Evolutionary conservation across 2,329 filamentous ascomycete species (phyloP), one percentile per base, ranked within the genome.

Genomic region (Paradendryphiella salina): DNA sequence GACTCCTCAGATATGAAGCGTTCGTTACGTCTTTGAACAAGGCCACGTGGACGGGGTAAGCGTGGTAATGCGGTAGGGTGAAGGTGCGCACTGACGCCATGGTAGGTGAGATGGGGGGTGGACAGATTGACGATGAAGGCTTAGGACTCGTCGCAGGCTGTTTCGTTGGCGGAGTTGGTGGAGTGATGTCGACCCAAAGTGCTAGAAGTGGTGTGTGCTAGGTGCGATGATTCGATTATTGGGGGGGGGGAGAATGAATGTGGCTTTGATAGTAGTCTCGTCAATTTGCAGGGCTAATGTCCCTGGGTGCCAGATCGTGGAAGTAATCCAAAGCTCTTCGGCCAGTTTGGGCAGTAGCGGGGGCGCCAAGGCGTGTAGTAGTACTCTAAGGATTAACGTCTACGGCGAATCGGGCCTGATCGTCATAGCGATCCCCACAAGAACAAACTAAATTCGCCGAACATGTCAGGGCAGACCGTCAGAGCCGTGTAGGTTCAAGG

Each of bases 21-120:
- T 99, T 99, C 55, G 82, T 72, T 49, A 97, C 83, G 70, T 89
- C 77, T 17, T 79, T 82, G 77, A 94, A 96, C 26, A 96, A 77
- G 35, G 84, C 86, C 41, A 90, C 76, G 72, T 94, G 85, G 23
- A 96, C 78, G 5, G 82, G 80, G 69, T 90, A 79, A 5, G 78
- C 66, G 1, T 90, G 88, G 35, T 95, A 77, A 71, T 96, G 90
- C 53, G 94, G 86, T 28, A 97, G 80, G 35, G 78, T 67, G 49
- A 96, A 75, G 2, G 82, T 85, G 74, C 91, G 84, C 65, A 93
- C 76, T 31, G 71, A 71, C 39, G 76, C 69, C 78, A 82, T 82
- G 54, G 36, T 37, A 28, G 18, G 53, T 40, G 32, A 10, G 28
- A 20, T 15, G 10, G 43, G 11, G n/a, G 9, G 35, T 29, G 23